A percentile compares a stretch with the other conserved stretches of the same genome.
phyloP scores from a whole-genome alignment of 2,329 filamentous ascomycete species.

The Fusarium napiforme region DNA sequence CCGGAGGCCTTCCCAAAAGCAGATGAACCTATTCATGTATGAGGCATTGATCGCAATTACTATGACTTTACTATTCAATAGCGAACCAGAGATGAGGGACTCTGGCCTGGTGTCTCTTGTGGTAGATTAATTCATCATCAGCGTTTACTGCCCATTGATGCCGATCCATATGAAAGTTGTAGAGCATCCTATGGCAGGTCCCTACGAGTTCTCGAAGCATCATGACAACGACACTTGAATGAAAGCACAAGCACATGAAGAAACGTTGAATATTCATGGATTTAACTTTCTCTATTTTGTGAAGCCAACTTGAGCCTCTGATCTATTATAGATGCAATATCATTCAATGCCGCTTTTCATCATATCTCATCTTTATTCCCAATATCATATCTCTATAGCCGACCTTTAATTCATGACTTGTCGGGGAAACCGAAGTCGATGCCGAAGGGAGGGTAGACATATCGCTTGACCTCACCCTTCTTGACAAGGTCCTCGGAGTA shows the following conservation, averaged over 20 bases:
- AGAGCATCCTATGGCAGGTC: not conserved
- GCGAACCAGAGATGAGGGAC: too few relatives aligned
- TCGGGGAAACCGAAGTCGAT: constrained; percentile 79
- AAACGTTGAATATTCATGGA: not conserved
- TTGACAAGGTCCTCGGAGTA: constrained; percentile 63
- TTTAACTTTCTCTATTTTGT: constrained; percentile 4
- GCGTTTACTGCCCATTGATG: too few relatives aligned
- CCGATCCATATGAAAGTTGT: too few relatives aligned
- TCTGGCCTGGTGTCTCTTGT: too few relatives aligned
- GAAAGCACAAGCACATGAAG: not conserved
- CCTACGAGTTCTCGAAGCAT: not conserved
- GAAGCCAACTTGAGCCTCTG: constrained; percentile 1
- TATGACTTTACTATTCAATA: too few relatives aligned
- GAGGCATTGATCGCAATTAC: too few relatives aligned
- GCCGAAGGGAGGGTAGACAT: constrained; percentile 76
- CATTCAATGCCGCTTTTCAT: constrained; percentile 13
- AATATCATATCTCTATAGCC: constrained; percentile 8
- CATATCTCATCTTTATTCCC: constrained; percentile 4
- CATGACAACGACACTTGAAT: not conserved
- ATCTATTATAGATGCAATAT: constrained; percentile 20
- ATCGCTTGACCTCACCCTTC: constrained; percentile 66
- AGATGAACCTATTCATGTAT: too few relatives aligned
- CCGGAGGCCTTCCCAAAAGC: too few relatives aligned
- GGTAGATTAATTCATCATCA: too few relatives aligned
- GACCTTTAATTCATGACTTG: constrained; percentile 55